These are phyloP conservation scores for Aspergillus piperis DNA, from an alignment of 2,329 filamentous ascomycete species.

Conservation along the genomic window DNA sequence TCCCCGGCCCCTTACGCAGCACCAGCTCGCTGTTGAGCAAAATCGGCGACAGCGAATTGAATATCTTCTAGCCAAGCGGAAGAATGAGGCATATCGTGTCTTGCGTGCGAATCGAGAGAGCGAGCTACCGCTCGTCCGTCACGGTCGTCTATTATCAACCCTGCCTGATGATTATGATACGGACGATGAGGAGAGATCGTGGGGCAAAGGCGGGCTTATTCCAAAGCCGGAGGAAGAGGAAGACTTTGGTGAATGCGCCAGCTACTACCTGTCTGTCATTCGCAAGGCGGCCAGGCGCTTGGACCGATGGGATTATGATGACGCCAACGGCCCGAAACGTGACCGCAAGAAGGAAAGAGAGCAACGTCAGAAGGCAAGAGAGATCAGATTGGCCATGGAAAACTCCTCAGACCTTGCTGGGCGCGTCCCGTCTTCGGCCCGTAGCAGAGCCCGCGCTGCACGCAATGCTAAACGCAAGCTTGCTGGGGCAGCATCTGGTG, in stretches of 20 bases:
- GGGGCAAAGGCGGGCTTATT: slow-evolving; percentile 46
- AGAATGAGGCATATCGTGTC: slow-evolving; percentile 39
- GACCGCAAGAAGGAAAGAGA: slow-evolving; percentile 41
- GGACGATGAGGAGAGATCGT: slow-evolving; percentile 46
- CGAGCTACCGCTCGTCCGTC: slow-evolving; percentile 43
- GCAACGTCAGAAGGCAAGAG: slow-evolving; percentile 38
- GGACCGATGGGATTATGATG: slow-evolving; percentile 49
- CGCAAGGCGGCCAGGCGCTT: slow-evolving; percentile 46
- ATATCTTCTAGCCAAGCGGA: slow-evolving; percentile 48
- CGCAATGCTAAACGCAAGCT: slow-evolving; percentile 35
- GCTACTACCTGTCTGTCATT: slow-evolving; percentile 45
- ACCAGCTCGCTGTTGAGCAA: slow-evolving; percentile 52
- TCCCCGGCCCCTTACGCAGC: slow-evolving; percentile 51
- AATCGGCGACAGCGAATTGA: slow-evolving; percentile 52
- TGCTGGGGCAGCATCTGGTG: slow-evolving; percentile 22
- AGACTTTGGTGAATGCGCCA: slow-evolving; percentile 52
- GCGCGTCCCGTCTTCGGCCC: slow-evolving; percentile 23
- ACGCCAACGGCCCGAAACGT: slow-evolving; percentile 40
- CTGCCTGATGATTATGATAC: slow-evolving; percentile 50
- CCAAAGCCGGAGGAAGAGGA: slow-evolving; percentile 47
- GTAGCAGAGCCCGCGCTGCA: slow-evolving; percentile 26
- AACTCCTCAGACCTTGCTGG: slow-evolving; percentile 18
- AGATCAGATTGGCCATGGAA: slow-evolving; percentile 24
- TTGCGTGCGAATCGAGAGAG: slow-evolving; percentile 42
- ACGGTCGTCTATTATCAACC: slow-evolving; percentile 44